These are phyloP conservation scores for Wallacemonas sp. DNA, from an alignment of 208 protist species.

Conservation along the genomic window DNA sequence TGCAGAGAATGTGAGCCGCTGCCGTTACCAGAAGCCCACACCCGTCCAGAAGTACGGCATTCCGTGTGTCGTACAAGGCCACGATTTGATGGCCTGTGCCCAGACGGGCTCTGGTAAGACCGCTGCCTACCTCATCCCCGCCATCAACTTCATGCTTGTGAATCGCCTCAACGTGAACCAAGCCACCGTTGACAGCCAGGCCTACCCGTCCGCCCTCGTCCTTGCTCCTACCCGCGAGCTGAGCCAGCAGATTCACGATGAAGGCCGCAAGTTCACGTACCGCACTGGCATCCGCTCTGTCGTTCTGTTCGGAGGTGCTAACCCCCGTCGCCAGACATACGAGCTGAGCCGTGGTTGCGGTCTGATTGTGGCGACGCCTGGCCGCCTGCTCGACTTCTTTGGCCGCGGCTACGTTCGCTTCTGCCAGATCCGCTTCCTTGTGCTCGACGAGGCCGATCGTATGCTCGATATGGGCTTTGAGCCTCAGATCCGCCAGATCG, in stretches of 20 bases:
- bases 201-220: conserved; percentile 92
- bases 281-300: conserved; percentile 92
- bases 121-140: conserved; percentile 97
- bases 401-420: conserved; percentile 87
- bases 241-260: conserved; percentile 97
- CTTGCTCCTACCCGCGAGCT: conserved; percentile 98
- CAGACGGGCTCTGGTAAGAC: conserved; percentile 99
- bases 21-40: conserved; percentile 97
- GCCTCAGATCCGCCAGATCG: conserved; percentile 98
- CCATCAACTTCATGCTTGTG: conserved; percentile 90
- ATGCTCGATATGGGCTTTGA: conserved; percentile 99
- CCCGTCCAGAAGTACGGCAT: conserved; percentile 99
- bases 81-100: conserved; percentile 99
- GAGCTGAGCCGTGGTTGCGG: conserved; percentile 96
- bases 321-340: conserved; percentile 94
- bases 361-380: conserved; percentile 93
- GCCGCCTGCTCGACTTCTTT: conserved; percentile 89
- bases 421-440: conserved; percentile 92
- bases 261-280: conserved; percentile 97
- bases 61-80: conserved; percentile 90
- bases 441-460: conserved; percentile 98
- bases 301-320: conserved; percentile 98
- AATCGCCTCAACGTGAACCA: conserved; percentile 64
- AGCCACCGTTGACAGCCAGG: conserved; percentile 45
- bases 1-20: conserved; percentile 93